Percentiles rank a stretch among this genome's conserved stretches.
Conservation (phyloP, 2,329 filamentous ascomycete species). For the Camptophora hylomeconis region DNA sequence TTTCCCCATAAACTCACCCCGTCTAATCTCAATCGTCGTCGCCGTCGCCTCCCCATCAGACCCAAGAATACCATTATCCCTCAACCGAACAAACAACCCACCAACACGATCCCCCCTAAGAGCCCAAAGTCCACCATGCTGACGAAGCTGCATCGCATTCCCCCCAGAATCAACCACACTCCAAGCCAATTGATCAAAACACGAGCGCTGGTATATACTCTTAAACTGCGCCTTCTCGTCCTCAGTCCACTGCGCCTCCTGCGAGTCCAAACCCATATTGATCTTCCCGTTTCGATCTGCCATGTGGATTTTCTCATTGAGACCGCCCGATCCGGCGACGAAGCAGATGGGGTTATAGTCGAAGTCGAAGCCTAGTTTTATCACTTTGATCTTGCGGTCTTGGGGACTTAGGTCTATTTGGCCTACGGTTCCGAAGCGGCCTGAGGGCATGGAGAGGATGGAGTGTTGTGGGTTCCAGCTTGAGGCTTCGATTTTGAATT, state of each 20-base stretch:
- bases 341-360: conserved; percentile 2
- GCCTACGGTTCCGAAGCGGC: neutral
- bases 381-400: neutral
- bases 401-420: neutral
- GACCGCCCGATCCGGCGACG: too few species aligned
- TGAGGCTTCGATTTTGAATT: neutral
- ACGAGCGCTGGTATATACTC: neutral
- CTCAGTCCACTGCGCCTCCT: too few species aligned
- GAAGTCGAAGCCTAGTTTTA: conserved; percentile 3
- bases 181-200: conserved; percentile 1
- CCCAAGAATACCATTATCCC: too few species aligned
- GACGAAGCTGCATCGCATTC: neutral
- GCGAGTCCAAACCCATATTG: too few species aligned
- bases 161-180: neutral
- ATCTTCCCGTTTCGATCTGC: too few species aligned
- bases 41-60: too few species aligned
- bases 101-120: neutral
- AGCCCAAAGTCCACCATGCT: conserved; percentile 1
- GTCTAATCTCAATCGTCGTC: too few species aligned
- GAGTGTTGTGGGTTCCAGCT: neutral
- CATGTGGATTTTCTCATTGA: too few species aligned
- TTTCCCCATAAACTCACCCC: too few species aligned
- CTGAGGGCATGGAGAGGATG: neutral
- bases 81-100: too few species aligned
- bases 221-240: neutral